Conservation (phyloP, 768 basidiomycete species). For the Rhodotorula paludigena region DNA sequence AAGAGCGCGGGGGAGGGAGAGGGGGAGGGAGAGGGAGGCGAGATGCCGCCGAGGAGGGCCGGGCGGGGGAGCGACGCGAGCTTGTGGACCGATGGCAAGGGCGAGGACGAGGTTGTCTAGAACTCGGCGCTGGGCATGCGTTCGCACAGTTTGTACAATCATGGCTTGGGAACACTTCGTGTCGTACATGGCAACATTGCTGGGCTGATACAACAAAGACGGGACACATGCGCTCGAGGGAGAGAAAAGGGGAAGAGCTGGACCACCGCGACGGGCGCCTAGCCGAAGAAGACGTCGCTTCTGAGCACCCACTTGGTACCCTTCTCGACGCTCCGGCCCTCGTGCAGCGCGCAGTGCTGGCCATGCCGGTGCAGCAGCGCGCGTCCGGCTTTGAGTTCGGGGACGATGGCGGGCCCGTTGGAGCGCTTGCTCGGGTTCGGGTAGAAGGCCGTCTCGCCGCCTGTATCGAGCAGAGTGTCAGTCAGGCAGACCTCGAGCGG, state of each 20-base stretch:
- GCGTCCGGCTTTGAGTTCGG: conserved; percentile 21
- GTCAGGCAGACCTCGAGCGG: background rate
- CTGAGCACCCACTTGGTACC: conserved; percentile 65
- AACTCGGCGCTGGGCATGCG: too few species aligned
- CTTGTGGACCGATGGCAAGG: too few species aligned
- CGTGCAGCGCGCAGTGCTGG: conserved; percentile 50
- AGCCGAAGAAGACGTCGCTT: conserved; percentile 40
- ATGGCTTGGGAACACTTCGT: too few species aligned
- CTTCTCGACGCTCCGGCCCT: conserved; percentile 55
- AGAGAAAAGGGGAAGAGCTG: background rate
- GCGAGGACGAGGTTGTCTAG: too few species aligned
- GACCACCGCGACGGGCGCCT: background rate
- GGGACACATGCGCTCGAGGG: background rate
- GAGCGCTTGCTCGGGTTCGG: conserved; percentile 51
- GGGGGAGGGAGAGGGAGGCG: background rate
- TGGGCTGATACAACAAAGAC: background rate
- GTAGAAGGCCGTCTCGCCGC: conserved; percentile 64
- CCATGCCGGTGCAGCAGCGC: conserved; percentile 57
- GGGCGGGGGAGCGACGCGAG: too few species aligned
- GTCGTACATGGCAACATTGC: too few species aligned
- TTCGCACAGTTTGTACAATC: too few species aligned
- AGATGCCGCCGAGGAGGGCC: too few species aligned
- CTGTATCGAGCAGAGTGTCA: conserved; percentile 13
- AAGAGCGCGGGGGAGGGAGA: background rate
- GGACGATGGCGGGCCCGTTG: conserved; percentile 24